phyloP scores from a whole-genome alignment of 2,329 filamentous ascomycete species.

The Coniochaeta pulveracea region DNA sequence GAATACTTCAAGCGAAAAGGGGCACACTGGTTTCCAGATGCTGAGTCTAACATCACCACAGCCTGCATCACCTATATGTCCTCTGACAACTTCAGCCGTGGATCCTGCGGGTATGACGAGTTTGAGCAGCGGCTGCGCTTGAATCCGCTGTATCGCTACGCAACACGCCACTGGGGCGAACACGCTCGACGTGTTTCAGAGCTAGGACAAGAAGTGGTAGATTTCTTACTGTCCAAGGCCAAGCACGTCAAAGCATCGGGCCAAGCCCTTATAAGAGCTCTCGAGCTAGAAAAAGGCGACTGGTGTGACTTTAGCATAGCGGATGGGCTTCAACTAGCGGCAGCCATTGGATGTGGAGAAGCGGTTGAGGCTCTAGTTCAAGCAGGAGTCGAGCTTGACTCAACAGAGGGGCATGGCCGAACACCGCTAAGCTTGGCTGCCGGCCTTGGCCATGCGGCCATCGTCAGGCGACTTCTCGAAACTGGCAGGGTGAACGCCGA shows the following conservation, averaged over 20 bases:
- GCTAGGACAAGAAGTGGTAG: constrained; percentile 4
- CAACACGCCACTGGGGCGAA: constrained; percentile 20
- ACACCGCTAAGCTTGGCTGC: background rate
- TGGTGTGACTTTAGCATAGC: background rate
- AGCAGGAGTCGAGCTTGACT: background rate
- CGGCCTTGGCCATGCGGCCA: background rate
- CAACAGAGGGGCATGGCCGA: background rate
- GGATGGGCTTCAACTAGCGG: constrained; percentile 8
- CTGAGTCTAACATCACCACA: constrained; percentile 5
- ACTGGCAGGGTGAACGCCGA: background rate
- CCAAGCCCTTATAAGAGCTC: constrained; percentile 9
- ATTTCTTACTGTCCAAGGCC: constrained; percentile 9
- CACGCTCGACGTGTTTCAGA: constrained; percentile 14
- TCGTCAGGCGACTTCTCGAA: background rate
- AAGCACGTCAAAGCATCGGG: constrained; percentile 9
- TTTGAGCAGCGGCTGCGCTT: constrained; percentile 11
- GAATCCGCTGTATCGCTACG: constrained; percentile 19
- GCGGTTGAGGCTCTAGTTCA: constrained; percentile 3
- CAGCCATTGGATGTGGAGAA: constrained; percentile 8
- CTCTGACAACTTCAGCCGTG: constrained; percentile 13
- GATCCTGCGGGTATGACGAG: constrained; percentile 10
- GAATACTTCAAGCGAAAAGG: constrained; percentile 4
- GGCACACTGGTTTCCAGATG: constrained; percentile 1
- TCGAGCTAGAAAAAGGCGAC: background rate
- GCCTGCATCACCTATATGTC: constrained; percentile 18